phyloP scores from a whole-genome alignment of 106 monocot species.

The Posidonia australis region DNA sequence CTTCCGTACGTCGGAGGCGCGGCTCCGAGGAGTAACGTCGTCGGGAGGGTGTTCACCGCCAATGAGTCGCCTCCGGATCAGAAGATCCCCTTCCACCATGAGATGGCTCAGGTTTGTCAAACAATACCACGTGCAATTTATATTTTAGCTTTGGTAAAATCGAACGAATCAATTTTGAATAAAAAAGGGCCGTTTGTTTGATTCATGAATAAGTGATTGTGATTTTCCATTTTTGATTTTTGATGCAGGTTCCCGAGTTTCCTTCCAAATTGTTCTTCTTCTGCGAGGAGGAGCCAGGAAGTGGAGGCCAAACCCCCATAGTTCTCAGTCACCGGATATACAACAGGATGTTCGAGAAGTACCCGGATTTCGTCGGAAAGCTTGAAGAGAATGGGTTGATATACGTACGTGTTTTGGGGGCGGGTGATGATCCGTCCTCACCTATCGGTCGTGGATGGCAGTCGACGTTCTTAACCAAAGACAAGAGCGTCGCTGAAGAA shows the following conservation, averaged over 20 bases:
- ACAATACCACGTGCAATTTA: too few relatives aligned
- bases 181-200: neutral
- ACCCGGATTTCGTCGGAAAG: conserved; percentile 71
- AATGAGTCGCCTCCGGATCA: conserved; percentile 93
- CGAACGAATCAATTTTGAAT: too few relatives aligned
- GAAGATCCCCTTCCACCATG: conserved; percentile 90
- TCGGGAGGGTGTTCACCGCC: conserved; percentile 83
- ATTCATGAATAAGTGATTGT: neutral
- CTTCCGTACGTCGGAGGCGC: conserved; percentile 84
- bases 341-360: conserved; percentile 58
- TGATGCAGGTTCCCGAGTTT: conserved; percentile 55
- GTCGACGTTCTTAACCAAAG: conserved; percentile 78
- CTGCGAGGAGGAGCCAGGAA: conserved; percentile 73
- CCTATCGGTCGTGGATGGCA: conserved; percentile 95
- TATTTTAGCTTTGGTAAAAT: too few relatives aligned
- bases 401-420: conserved; percentile 60
- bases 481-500: conserved; percentile 57
- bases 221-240: neutral
- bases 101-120: conserved; percentile 65
- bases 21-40: conserved; percentile 72
- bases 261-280: conserved; percentile 87
- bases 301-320: conserved; percentile 84
- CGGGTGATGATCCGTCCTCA: conserved; percentile 79
- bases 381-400: conserved; percentile 60
- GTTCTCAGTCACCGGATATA: conserved; percentile 78